Conservation (phyloP, 495 filamentous ascomycete species). For the Annulohypoxylon maeteangense region DNA sequence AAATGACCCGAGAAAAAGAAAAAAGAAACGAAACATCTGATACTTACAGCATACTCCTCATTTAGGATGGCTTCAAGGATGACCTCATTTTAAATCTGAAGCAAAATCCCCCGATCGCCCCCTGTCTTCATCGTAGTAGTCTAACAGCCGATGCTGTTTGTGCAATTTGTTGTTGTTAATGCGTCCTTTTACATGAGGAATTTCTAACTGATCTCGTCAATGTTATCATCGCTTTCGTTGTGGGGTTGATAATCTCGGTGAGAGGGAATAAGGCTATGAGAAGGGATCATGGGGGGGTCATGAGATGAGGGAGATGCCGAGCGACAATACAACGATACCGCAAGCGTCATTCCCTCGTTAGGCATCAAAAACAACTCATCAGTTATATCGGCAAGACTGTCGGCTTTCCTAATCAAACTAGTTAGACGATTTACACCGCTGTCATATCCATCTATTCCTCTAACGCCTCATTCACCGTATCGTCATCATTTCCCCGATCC, state of each 20-base stretch:
- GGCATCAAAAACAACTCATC: slow-evolving; percentile 16
- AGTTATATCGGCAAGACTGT: slow-evolving; percentile 14
- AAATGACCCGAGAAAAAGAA: neutral
- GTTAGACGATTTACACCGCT: slow-evolving; percentile 10
- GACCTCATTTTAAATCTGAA: slow-evolving; percentile 37
- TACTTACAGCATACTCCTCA: neutral
- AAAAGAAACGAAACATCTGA: slow-evolving; percentile 28
- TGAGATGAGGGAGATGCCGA: slow-evolving; percentile 6
- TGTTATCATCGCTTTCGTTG: slow-evolving; percentile 5
- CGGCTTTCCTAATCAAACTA: slow-evolving; percentile 26
- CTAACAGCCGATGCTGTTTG: slow-evolving; percentile 9
- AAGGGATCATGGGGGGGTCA: slow-evolving; percentile 1
- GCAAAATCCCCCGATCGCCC: neutral
- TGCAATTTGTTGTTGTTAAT: slow-evolving; percentile 32
- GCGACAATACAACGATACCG: slow-evolving; percentile 1
- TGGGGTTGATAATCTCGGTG: slow-evolving; percentile 36
- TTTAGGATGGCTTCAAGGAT: slow-evolving; percentile 18
- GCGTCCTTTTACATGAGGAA: slow-evolving; percentile 19
- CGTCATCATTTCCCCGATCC: slow-evolving; percentile 19
- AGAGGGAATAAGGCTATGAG: slow-evolving; percentile 13
- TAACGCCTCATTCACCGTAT: slow-evolving; percentile 19
- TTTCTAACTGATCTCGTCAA: neutral
- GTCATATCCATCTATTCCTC: slow-evolving; percentile 11
- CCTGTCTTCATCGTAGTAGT: slow-evolving; percentile 12
- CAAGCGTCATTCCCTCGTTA: slow-evolving; percentile 36